Conservation (phyloP, 768 basidiomycete species). For the Rhodotorula diobovata region DNA sequence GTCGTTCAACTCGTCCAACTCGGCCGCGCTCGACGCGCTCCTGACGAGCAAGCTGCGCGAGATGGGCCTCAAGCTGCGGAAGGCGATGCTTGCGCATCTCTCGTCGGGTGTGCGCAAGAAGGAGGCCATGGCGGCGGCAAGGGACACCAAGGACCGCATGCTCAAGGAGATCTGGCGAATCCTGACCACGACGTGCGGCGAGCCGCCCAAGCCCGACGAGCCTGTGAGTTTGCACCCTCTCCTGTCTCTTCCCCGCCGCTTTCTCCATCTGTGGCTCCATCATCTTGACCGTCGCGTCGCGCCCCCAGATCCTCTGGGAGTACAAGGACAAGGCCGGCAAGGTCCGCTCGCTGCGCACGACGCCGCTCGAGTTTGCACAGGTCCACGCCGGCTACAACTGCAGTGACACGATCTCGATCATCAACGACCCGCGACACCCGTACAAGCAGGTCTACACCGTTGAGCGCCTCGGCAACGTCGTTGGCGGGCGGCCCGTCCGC, state of each 20-base stretch:
- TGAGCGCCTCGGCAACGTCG: slow-evolving; percentile 86
- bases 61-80: slow-evolving; percentile 74
- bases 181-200: slow-evolving; percentile 62
- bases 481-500: slow-evolving; percentile 75
- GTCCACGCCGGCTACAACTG: slow-evolving; percentile 50
- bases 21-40: slow-evolving; percentile 66
- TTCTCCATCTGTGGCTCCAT: too few species aligned
- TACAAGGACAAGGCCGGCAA: slow-evolving; percentile 72
- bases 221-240: neutral
- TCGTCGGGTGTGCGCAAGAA: slow-evolving; percentile 45
- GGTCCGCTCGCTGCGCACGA: slow-evolving; percentile 58
- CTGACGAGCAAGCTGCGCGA: slow-evolving; percentile 89
- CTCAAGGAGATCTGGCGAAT: slow-evolving; percentile 78
- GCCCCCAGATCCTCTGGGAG: slow-evolving; percentile 69
- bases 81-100: slow-evolving; percentile 43
- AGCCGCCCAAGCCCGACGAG: slow-evolving; percentile 68
- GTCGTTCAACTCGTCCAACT: slow-evolving; percentile 71
- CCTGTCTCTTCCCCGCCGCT: too few species aligned
- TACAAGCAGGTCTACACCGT: slow-evolving; percentile 80
- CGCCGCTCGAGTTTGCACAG: slow-evolving; percentile 73
- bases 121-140: slow-evolving; percentile 48
- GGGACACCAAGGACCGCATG: slow-evolving; percentile 76
- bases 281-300: neutral
- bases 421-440: slow-evolving; percentile 86
- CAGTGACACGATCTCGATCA: slow-evolving; percentile 69